Base-by-base conservation (phyloP, 164 flowering plant genomes). In the Sextonia rubra region DNA sequence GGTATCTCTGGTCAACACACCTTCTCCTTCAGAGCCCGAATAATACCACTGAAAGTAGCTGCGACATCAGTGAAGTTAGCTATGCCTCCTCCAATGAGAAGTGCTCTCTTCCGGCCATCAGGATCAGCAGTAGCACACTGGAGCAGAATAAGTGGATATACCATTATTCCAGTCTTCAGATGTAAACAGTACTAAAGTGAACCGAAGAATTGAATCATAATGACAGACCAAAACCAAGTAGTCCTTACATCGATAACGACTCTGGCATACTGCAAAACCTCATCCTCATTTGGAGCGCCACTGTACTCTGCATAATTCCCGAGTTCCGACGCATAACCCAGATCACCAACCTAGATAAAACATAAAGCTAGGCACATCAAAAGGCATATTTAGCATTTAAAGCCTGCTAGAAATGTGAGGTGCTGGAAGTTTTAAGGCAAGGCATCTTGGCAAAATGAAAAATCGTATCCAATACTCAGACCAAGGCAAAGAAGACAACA, bases 291-390 rank as follows among this genome's bases (percentile, higher is more conserved):
- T 23, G 98, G 98, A 65, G 97, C 97, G 65, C 98, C 98, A 81
- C 98, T 91, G 48, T 93, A 93, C 75, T 93, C 97, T 52, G 98
- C 98, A 86, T 93, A 91, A 72, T 91, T 93, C 5, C 97, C 98
- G 56, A 93, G 95, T 74, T 93, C 95, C 24, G 88, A 83, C 12
- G 98, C 97, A 83, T 86, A 93, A 72, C 93, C 97, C 74, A 93
- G 78, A 76, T 91, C 95, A 67, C 97, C 98, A 77, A 93, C 98
- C 97, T 93, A 66, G 52, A 25, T 52, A 65, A n/a, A 20, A 22
- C 24, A 20, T 17, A 63, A 55, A 52, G 47, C 5, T 3, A 2
- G 1, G 47, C 20, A 15, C 9, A 27, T 9, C 6, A 49, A 60
- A 65, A 49, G 6, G 22, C 24, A 61, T 7, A 9, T 11, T 61